Base-by-base conservation (phyloP, 2,329 filamentous ascomycete genomes). In the Zymoseptoria brevis region DNA sequence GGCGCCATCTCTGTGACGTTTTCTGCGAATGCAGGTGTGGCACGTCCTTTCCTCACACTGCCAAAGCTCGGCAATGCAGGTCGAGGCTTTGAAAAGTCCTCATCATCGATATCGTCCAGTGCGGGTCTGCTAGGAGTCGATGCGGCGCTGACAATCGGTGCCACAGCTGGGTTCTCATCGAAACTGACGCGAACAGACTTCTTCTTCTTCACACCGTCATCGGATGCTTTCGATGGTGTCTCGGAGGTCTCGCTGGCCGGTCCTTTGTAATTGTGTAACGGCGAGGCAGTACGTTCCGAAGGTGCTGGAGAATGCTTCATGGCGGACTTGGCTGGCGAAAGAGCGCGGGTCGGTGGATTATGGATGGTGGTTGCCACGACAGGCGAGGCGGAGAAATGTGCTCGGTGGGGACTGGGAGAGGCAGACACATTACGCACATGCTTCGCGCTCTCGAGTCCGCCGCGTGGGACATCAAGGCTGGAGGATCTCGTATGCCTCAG, bases 121-220 rank as follows among this genome's bases (percentile, higher is more conserved):
- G 58, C 56, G 19, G 57, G 41, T 5, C 61, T 41, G 21, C 57
- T 54, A 19, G 64, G 60, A 55, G 83, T 81, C 21, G 83, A 78
- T 1, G 84, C 75, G 8, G 81, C 75, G 8, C 54, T 60, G 35
- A 62, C 58, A 22, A 57, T 54, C 8, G 57, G 57, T 2, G 61
- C 22, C 5, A 63, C 59, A n/a, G 81, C 80, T 6, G 69, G 64
- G 41, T 69, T 64, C 26, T 90, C 87, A 63, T 90, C 87, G 69
- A 91, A 96, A 74, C 90, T 96, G 53, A 92, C 88, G 22, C 88
- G 80, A 1, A 83, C 82, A 48, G 80, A 82, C 72, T 87, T 90
- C 74, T 85, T 90, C 60, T 83, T 81, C 60, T 75, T 75, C 22
- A 67, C 68, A 30, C 70, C 73, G 21, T 73, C 69, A 24, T 72